These are phyloP conservation scores for Phytophthora macrochlamydospora DNA, from an alignment of 352 stramenopile species.

Conservation along the genomic window DNA sequence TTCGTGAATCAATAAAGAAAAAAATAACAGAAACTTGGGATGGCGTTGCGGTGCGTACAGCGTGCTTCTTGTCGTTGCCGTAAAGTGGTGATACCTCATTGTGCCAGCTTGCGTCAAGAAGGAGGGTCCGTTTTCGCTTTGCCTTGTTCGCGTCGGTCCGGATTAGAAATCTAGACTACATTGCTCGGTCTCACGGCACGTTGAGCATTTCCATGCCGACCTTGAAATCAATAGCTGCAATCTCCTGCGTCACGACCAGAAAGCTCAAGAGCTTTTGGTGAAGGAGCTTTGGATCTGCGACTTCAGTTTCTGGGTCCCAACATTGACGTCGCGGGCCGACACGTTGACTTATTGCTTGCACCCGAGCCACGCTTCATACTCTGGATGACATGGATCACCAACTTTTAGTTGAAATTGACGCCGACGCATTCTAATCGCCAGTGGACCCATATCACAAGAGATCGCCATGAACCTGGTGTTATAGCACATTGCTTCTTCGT, in stretches of 20 bases:
- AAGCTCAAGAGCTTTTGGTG: too few relatives aligned
- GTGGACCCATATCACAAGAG: slow-evolving; percentile 19
- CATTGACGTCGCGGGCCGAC: too few relatives aligned
- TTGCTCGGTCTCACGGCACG: too few relatives aligned
- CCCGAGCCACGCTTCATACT: slow-evolving; percentile 35
- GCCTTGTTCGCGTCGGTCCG: too few relatives aligned
- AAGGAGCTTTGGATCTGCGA: too few relatives aligned
- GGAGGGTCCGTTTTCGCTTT: too few relatives aligned
- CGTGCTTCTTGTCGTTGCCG: slow-evolving; percentile 57
- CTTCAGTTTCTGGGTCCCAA: too few relatives aligned
- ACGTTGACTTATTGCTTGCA: slow-evolving; percentile 2
- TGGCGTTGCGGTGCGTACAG: slow-evolving; percentile 29
- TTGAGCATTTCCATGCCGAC: too few relatives aligned
- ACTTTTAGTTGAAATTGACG: slow-evolving; percentile 29
- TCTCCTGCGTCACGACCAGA: too few relatives aligned
- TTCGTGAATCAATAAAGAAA: slow-evolving; percentile 26
- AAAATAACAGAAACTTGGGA: slow-evolving; percentile 21
- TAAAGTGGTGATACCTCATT: slow-evolving; percentile 36
- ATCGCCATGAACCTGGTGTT: slow-evolving; percentile 38
- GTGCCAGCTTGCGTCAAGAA: too few relatives aligned
- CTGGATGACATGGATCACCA: slow-evolving; percentile 19
- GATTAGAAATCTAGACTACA: too few relatives aligned
- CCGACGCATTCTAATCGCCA: slow-evolving; percentile 24
- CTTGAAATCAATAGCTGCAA: too few relatives aligned
- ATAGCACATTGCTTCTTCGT: slow-evolving; percentile 34